Conservation (phyloP, 768 basidiomycete genomes). For the Gelatoporia subvermispora region DNA sequence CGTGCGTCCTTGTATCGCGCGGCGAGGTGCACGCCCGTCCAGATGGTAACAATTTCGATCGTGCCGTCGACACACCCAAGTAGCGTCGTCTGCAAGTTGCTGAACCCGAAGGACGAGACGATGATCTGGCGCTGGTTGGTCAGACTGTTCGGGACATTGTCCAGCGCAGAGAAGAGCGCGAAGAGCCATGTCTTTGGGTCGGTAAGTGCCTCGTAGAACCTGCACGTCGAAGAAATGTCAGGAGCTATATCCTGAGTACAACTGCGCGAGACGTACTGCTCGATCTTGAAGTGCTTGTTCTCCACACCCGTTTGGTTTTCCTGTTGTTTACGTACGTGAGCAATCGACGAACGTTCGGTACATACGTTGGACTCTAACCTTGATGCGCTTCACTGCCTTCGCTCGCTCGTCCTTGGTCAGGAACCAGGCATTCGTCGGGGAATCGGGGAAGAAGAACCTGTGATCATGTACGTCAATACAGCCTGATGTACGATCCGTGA, state of each 20-base stretch:
- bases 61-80: slow-evolving; percentile 62
- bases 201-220: slow-evolving; percentile 61
- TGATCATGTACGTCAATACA: background rate
- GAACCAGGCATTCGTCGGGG: slow-evolving; percentile 73
- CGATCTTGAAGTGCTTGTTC: slow-evolving; percentile 76
- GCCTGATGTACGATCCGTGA: background rate
- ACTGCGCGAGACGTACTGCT: slow-evolving; percentile 51
- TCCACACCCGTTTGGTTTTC: slow-evolving; percentile 79
- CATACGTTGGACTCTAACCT: slow-evolving; percentile 30
- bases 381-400: slow-evolving; percentile 60
- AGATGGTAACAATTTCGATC: slow-evolving; percentile 68
- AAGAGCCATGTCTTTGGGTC: slow-evolving; percentile 79
- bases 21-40: slow-evolving; percentile 54
- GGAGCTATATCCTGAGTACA: background rate
- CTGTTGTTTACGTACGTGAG: slow-evolving; percentile 22
- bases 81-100: slow-evolving; percentile 59
- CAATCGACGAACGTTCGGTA: background rate
- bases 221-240: slow-evolving; percentile 18
- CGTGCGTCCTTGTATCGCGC: slow-evolving; percentile 52
- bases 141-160: slow-evolving; percentile 62
- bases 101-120: slow-evolving; percentile 62
- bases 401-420: slow-evolving; percentile 59
- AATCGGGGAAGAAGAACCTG: slow-evolving; percentile 70
- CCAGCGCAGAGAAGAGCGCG: slow-evolving; percentile 57
- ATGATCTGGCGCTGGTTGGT: slow-evolving; percentile 66